Evolutionary conservation across 768 basidiomycete genomes (phyloP).

Genomic region (Amanita muscaria): DNA sequence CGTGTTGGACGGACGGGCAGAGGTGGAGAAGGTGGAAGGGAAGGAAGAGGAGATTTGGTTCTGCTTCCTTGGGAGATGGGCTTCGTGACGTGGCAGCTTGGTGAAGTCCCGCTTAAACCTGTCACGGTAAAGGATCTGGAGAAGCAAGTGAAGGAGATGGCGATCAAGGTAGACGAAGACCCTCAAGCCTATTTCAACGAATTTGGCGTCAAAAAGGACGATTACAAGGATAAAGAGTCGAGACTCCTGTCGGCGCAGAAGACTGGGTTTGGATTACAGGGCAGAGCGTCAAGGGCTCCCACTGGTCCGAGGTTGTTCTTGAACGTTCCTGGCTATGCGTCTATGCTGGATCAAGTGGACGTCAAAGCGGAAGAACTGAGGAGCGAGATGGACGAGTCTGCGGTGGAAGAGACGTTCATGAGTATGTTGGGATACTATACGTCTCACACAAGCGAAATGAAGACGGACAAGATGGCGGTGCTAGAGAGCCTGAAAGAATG

Average conservation of each 20-base stretch:
- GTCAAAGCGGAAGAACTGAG: slow-evolving; percentile 23
- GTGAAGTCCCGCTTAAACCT: slow-evolving; percentile 60
- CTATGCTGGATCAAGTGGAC: slow-evolving; percentile 21
- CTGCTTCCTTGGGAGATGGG: slow-evolving; percentile 72
- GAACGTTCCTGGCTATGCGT: slow-evolving; percentile 8
- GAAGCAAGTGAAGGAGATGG: slow-evolving; percentile 37
- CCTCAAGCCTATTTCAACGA: slow-evolving; percentile 25
- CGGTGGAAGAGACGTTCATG: slow-evolving; percentile 52
- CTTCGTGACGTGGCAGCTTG: slow-evolving; percentile 55
- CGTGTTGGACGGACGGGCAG: slow-evolving; percentile 83
- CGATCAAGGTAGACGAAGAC: slow-evolving; percentile 38
- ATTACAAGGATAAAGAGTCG: background rate
- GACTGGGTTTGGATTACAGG: background rate
- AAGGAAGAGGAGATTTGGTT: slow-evolving; percentile 71
- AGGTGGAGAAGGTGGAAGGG: slow-evolving; percentile 32
- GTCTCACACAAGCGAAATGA: slow-evolving; percentile 38
- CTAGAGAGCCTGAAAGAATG: slow-evolving; percentile 54
- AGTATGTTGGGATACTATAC: slow-evolving; percentile 70
- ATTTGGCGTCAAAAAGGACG: background rate
- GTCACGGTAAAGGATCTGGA: slow-evolving; percentile 40
- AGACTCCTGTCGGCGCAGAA: background rate
- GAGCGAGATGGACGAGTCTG: slow-evolving; percentile 34
- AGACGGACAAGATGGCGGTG: slow-evolving; percentile 33
- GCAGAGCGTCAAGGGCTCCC: background rate
- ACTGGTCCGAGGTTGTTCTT: slow-evolving; percentile 11